Percentiles rank a stretch among this genome's conserved stretches.
phyloP scores from a whole-genome alignment of 805 yeast genomes.

The Starmerella apis region DNA sequence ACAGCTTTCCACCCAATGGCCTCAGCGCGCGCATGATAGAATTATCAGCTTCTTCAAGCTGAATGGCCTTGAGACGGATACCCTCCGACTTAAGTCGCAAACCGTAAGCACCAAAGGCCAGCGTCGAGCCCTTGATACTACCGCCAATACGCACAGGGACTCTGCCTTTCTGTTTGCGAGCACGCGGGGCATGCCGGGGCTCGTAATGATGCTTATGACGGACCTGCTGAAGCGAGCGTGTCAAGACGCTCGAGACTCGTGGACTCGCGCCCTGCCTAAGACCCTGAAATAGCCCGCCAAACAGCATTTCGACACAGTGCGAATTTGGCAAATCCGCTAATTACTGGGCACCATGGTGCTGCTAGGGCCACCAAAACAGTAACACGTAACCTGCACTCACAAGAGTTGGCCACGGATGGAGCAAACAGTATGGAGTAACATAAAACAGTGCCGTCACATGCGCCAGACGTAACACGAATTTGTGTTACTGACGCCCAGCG shows the following conservation, averaged over 20 bases:
- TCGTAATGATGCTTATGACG: conserved; percentile 28
- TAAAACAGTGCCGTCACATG: neutral
- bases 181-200: conserved; percentile 57
- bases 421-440: neutral
- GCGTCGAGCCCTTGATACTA: conserved; percentile 73
- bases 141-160: conserved; percentile 94
- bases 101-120: conserved; percentile 76
- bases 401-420: too few relatives aligned
- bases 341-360: neutral
- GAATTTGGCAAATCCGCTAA: neutral
- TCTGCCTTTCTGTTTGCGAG: conserved; percentile 85
- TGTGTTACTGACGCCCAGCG: too few relatives aligned
- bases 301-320: conserved; percentile 2
- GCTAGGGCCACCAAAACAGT: neutral
- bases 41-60: conserved; percentile 81
- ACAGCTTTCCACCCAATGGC: conserved; percentile 57
- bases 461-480: neutral
- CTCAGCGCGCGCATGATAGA: conserved; percentile 75
- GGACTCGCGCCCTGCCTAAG: conserved; percentile 6
- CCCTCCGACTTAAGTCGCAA: conserved; percentile 85
- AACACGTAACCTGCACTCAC: too few relatives aligned
- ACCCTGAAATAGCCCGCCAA: conserved; percentile 12
- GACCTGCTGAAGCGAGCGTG: conserved; percentile 14
- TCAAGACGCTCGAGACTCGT: neutral
- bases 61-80: conserved; percentile 71